Percentiles rank a stretch among this genome's conserved stretches.
These are phyloP conservation scores for Talaromyces funiculosus DNA, from an alignment of 2,329 filamentous ascomycete genomes.

Conservation along the genomic window DNA sequence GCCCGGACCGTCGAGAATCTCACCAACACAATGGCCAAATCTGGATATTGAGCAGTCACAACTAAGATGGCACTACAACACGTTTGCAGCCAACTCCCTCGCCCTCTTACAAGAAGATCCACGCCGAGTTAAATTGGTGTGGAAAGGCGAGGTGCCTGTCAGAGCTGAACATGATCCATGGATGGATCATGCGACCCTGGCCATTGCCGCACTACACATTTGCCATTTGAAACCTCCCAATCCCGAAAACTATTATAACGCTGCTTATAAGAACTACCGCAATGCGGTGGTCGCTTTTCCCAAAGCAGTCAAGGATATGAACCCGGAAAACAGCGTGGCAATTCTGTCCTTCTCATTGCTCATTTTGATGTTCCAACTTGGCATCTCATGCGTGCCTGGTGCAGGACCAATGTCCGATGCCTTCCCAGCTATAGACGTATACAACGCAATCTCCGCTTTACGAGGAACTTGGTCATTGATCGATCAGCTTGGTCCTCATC, in stretches of 20 bases:
- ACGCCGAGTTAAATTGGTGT: constrained; percentile 9
- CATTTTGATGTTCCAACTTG: constrained; percentile 13
- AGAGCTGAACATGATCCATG: constrained; percentile 7
- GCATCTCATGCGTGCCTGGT: constrained; percentile 13
- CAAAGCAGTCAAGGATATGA: constrained; percentile 11
- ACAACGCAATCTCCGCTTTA: constrained; percentile 11
- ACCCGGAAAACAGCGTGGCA: constrained; percentile 9
- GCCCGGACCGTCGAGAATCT: not conserved
- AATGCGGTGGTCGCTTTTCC: constrained; percentile 12
- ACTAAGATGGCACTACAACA: constrained; percentile 13
- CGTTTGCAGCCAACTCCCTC: not conserved
- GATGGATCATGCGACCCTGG: constrained; percentile 11
- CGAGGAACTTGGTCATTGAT: constrained; percentile 14
- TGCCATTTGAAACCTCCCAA: constrained; percentile 11
- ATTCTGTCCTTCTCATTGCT: constrained; percentile 13
- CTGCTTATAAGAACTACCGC: constrained; percentile 13
- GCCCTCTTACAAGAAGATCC: constrained; percentile 13
- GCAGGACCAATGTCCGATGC: constrained; percentile 12
- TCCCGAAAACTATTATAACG: constrained; percentile 12
- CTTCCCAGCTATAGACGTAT: constrained; percentile 9
- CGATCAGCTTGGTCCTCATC: constrained; percentile 12
- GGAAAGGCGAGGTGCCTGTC: constrained; percentile 12
- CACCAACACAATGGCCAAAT: constrained; percentile 9
- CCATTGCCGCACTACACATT: constrained; percentile 11
- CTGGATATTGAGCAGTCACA: constrained; percentile 8